Base-by-base conservation (phyloP, 164 flowering plant species). In the Magnolia sinica region DNA sequence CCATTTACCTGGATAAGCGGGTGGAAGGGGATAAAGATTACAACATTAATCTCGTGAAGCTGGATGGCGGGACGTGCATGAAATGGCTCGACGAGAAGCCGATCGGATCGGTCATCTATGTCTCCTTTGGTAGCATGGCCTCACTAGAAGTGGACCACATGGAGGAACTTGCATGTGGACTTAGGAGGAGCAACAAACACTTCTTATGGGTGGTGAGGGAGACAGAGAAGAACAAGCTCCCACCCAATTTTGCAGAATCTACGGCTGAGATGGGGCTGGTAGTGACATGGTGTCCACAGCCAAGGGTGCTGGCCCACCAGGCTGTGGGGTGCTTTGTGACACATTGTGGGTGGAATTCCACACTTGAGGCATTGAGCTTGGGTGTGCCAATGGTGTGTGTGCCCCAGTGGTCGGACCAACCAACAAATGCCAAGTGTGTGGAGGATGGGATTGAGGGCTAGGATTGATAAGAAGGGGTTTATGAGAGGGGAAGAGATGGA, bases 341-440 rank as follows among this genome's bases (percentile, higher is more conserved):
- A 0, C 91, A 89, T 64, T 89, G 90, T 55, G 91, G 92, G n/a
- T 87, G 86, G 85, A 89, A 89, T 77, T 88, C 92, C 7, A 81
- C 81, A 0, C 50, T 89, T 1, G 92, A 88, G 77, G 87, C 85
- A 13, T 11, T 88, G 76, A 76, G 81, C 72, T 24, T 81, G 68
- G 89, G 92, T 6, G 88, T 88, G 27, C 91, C 90, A 0, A 77
- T 89, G 86, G 89, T 86, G 70, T 88, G 81, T 5, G 72, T 87
- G 65, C 90, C 91, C 0, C 86, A 76, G 74, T 89, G 89, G 91
- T 76, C 86, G 0, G 91, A 89, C 67, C 91, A 89, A 71, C 67
- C 79, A 0, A 85, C 85, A 6, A 87, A 88, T 63, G 88, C 88
- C 1, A 88, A 83, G 81, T 86, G 81, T 64, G 76, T 88, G 1